Evolutionary conservation across 352 stramenopile species (phyloP).

Genomic region (Pythium phragmitis): DNA sequence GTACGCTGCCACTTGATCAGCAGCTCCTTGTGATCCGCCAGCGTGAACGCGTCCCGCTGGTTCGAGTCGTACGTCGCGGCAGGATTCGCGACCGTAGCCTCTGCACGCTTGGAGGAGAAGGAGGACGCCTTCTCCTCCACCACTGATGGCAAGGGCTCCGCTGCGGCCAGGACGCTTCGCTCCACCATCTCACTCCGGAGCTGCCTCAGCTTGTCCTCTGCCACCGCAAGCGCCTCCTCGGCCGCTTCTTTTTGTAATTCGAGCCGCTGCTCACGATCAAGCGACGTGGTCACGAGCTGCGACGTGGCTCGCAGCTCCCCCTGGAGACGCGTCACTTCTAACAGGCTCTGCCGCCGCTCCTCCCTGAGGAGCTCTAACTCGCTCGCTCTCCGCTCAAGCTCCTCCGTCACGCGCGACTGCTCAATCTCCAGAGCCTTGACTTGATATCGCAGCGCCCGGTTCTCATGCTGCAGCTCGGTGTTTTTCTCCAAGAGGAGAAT

Average conservation of each 20-base stretch:
- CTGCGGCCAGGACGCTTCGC: constrained; percentile 6
- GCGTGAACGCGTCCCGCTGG: constrained; percentile 53
- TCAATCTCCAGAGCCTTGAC: constrained; percentile 53
- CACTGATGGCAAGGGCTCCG: not conserved
- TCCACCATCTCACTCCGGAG: constrained; percentile 35
- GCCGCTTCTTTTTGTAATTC: constrained; percentile 35
- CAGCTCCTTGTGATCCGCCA: constrained; percentile 54
- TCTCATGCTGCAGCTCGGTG: constrained; percentile 60
- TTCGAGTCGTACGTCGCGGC: constrained; percentile 59
- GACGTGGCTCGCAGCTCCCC: constrained; percentile 61
- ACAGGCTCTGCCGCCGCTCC: constrained; percentile 39
- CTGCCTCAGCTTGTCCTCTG: constrained; percentile 36
- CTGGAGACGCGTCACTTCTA: constrained; percentile 56
- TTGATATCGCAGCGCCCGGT: constrained; percentile 52
- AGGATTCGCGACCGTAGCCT: constrained; percentile 38
- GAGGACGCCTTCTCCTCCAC: not conserved
- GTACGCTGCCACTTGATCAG: constrained; percentile 40
- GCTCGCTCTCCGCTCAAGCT: constrained; percentile 37
- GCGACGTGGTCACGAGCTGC: constrained; percentile 46
- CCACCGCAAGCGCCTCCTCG: constrained; percentile 29
- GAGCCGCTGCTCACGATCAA: constrained; percentile 52
- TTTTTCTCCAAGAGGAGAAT: constrained; percentile 79
- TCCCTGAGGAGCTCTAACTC: constrained; percentile 45
- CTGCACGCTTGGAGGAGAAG: constrained; percentile 14
- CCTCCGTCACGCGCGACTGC: constrained; percentile 37